These are phyloP conservation scores for Phyllostachys edulis DNA, from an alignment of 176 grass and related monocot species.

Conservation along the genomic window DNA sequence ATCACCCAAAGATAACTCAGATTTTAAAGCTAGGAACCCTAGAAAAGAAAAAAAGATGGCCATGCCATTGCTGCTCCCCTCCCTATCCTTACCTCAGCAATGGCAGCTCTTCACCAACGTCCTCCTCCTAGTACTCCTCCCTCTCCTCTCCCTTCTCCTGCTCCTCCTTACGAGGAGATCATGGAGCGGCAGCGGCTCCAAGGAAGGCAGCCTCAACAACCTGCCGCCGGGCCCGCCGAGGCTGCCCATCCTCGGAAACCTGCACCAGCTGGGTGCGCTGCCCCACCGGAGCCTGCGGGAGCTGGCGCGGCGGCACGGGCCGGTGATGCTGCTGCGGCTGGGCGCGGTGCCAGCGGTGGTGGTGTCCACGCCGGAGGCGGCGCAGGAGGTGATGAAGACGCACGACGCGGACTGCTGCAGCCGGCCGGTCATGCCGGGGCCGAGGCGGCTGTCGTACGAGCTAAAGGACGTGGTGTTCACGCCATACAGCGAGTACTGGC, in stretches of 20 bases:
- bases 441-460: constrained; percentile 13
- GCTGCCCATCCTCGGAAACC: constrained; percentile 60
- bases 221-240: constrained; percentile 39
- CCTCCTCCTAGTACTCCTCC: neutral
- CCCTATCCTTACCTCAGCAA: neutral
- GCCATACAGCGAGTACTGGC: constrained; percentile 49
- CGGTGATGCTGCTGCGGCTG: constrained; percentile 50
- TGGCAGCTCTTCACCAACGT: neutral
- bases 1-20: no score
- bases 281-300: constrained; percentile 52
- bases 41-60: neutral
- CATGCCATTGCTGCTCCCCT: neutral
- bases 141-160: neutral
- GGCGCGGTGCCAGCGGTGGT: constrained; percentile 42
- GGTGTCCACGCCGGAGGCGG: constrained; percentile 49
- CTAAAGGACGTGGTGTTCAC: constrained; percentile 38
- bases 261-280: constrained; percentile 53
- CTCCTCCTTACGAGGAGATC: neutral
- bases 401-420: constrained; percentile 53
- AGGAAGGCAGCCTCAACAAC: neutral
- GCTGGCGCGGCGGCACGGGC: constrained; percentile 34
- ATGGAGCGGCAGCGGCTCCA: neutral
- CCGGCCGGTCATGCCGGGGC: constrained; percentile 21
- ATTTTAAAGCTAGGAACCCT: no score
- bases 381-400: constrained; percentile 48